Evolutionary conservation across 140 eudicot species (phyloP).

Genomic region (Stevia rebaudiana): DNA sequence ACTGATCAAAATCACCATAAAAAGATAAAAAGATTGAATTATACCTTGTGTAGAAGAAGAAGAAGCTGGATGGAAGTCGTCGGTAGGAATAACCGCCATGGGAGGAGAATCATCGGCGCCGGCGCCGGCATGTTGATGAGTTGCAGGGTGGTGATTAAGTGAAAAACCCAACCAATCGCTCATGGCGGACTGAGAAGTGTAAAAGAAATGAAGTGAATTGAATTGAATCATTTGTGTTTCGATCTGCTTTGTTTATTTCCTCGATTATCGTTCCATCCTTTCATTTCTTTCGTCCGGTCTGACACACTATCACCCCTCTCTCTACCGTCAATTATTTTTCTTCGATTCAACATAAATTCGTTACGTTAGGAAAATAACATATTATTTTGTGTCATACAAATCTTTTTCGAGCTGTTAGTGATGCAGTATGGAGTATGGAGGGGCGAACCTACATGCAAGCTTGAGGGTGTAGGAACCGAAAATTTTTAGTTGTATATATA

Average conservation of each 20-base stretch:
- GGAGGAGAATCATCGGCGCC: conserved; percentile 13
- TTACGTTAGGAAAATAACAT: too few relatives aligned
- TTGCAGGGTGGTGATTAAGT: conserved; percentile 26
- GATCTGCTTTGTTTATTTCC: neutral
- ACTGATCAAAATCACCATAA: neutral
- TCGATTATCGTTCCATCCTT: conserved; percentile 29
- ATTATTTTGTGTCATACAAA: too few relatives aligned
- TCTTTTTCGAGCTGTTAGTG: too few relatives aligned
- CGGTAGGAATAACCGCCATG: conserved; percentile 29
- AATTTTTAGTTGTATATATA: too few relatives aligned
- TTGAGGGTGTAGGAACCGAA: too few relatives aligned
- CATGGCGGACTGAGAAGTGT: conserved; percentile 16
- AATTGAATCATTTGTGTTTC: neutral
- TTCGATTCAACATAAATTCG: neutral
- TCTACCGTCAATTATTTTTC: conserved; percentile 15
- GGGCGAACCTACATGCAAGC: too few relatives aligned
- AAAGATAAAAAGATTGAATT: too few relatives aligned
- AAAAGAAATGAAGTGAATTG: neutral
- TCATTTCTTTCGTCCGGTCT: conserved; percentile 15
- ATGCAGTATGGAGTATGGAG: too few relatives aligned
- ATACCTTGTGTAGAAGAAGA: conserved; percentile 17
- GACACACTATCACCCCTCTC: neutral
- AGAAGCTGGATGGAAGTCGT: conserved; percentile 7
- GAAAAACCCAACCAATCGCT: conserved; percentile 77
- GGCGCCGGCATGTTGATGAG: neutral